phyloP scores from a whole-genome alignment of 2,329 filamentous ascomycete species.

The Myriangium duriaei region DNA sequence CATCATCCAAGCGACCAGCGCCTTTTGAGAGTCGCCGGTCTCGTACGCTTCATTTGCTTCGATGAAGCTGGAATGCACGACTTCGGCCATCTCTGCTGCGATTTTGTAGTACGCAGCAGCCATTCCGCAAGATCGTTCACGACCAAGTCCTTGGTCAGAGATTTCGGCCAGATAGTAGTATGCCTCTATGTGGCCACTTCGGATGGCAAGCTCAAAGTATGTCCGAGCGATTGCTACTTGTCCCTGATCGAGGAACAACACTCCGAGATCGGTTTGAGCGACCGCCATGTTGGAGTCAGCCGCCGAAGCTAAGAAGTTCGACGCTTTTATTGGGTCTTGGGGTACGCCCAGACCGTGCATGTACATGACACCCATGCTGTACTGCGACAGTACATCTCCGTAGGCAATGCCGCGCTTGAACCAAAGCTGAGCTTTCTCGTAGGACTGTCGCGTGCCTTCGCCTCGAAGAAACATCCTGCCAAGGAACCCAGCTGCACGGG shows the following conservation, averaged over 20 bases:
- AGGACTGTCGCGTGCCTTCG: constrained; percentile 71
- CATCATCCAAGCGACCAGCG: constrained; percentile 70
- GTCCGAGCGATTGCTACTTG: constrained; percentile 67
- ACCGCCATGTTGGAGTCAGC: constrained; percentile 72
- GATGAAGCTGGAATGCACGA: constrained; percentile 66
- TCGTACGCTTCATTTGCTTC: constrained; percentile 78
- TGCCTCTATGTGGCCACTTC: constrained; percentile 74
- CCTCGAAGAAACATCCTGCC: constrained; percentile 83
- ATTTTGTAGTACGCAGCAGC: constrained; percentile 80
- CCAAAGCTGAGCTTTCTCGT: constrained; percentile 64
- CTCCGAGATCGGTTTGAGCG: constrained; percentile 71
- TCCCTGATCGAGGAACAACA: constrained; percentile 77
- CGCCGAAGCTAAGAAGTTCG: constrained; percentile 62
- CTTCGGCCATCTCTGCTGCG: constrained; percentile 77
- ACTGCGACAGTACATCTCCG: constrained; percentile 72
- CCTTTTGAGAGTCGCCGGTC: constrained; percentile 63
- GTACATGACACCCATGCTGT: constrained; percentile 72
- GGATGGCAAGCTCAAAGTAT: constrained; percentile 77
- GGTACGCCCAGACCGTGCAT: constrained; percentile 63
- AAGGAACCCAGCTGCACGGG: constrained; percentile 75
- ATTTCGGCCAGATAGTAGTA: constrained; percentile 89
- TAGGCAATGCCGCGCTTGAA: constrained; percentile 66
- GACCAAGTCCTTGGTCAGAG: constrained; percentile 64
- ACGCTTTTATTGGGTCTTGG: constrained; percentile 58
- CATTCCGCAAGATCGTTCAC: constrained; percentile 64